These are phyloP conservation scores for Kwoniella sp. DNA, from an alignment of 768 basidiomycete species.

Conservation along the genomic window DNA sequence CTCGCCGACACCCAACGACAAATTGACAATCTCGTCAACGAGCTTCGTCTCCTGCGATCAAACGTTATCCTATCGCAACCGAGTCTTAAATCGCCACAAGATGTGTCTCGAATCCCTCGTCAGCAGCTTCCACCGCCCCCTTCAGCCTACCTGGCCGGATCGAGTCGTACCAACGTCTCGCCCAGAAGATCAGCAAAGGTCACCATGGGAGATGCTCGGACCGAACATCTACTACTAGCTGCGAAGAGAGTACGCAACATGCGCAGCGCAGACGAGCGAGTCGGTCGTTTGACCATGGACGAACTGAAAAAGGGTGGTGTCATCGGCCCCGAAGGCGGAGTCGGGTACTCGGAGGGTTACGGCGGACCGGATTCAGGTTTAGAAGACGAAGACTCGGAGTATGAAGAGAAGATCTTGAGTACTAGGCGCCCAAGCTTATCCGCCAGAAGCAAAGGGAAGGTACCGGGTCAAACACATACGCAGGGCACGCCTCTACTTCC, in stretches of 20 bases:
- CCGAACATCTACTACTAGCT: slow-evolving; percentile 43
- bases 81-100: slow-evolving; percentile 2
- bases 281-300: slow-evolving; percentile 36
- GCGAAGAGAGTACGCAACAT: slow-evolving; percentile 33
- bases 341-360: slow-evolving; percentile 45
- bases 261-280: slow-evolving; percentile 17
- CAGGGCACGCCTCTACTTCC: slow-evolving; percentile 21
- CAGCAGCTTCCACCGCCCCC: background rate
- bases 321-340: slow-evolving; percentile 43
- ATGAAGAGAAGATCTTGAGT: slow-evolving; percentile 20
- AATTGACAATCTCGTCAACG: slow-evolving; percentile 42
- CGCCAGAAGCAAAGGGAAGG: slow-evolving; percentile 16
- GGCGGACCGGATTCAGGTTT: slow-evolving; percentile 25
- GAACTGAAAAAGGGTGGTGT: slow-evolving; percentile 36
- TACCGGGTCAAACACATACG: background rate
- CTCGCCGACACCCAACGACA: slow-evolving; percentile 44
- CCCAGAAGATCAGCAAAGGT: slow-evolving; percentile 17
- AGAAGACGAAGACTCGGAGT: slow-evolving; percentile 21
- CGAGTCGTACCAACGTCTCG: slow-evolving; percentile 1
- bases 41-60: slow-evolving; percentile 36
- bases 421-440: slow-evolving; percentile 6
- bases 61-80: slow-evolving; percentile 30
- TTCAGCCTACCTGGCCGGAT: background rate
- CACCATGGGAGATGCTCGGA: slow-evolving; percentile 42
- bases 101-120: background rate